Conservation (phyloP, 1,284 basidiomycete genomes). For the Salmacisia buchloeana region DNA sequence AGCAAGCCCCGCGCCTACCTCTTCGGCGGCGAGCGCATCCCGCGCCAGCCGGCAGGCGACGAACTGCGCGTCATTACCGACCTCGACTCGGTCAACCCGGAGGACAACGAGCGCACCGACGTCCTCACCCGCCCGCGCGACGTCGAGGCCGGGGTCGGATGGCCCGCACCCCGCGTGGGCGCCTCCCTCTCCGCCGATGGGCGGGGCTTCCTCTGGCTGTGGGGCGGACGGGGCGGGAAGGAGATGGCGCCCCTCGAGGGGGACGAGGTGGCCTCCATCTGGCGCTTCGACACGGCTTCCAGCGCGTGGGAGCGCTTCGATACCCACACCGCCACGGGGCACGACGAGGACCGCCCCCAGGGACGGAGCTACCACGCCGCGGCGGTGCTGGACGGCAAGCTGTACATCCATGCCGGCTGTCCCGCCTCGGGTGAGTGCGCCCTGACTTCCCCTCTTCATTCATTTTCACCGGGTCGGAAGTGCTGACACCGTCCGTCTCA, state of each 20-base stretch:
- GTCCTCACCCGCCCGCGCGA: background rate
- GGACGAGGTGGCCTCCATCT: constrained; percentile 17
- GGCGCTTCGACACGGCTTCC: constrained; percentile 16
- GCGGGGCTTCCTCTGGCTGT: constrained; percentile 51
- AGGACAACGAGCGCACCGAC: background rate
- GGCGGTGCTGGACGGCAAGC: constrained; percentile 37
- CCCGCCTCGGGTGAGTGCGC: constrained; percentile 30
- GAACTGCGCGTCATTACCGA: constrained; percentile 21
- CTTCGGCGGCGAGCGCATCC: constrained; percentile 54
- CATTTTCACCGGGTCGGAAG: background rate
- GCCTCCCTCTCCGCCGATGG: constrained; percentile 36
- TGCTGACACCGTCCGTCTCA: constrained; percentile 1
- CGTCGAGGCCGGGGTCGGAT: background rate
- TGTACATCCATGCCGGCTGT: constrained; percentile 56
- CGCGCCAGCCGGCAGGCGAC: constrained; percentile 52
- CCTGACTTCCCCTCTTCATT: too few species aligned
- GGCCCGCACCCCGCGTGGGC: constrained; percentile 52
- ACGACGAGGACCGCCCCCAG: constrained; percentile 41
- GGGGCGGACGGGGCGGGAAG: constrained; percentile 55
- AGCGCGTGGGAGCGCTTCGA: constrained; percentile 41
- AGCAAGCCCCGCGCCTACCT: constrained; percentile 25
- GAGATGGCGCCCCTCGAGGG: constrained; percentile 51
- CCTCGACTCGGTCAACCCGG: constrained; percentile 23
- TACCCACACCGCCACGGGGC: too few species aligned
- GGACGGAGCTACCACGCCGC: constrained; percentile 48